Evolutionary conservation across 1,139 yeast species (phyloP).

Genomic region (Protomyces macrosporus): DNA sequence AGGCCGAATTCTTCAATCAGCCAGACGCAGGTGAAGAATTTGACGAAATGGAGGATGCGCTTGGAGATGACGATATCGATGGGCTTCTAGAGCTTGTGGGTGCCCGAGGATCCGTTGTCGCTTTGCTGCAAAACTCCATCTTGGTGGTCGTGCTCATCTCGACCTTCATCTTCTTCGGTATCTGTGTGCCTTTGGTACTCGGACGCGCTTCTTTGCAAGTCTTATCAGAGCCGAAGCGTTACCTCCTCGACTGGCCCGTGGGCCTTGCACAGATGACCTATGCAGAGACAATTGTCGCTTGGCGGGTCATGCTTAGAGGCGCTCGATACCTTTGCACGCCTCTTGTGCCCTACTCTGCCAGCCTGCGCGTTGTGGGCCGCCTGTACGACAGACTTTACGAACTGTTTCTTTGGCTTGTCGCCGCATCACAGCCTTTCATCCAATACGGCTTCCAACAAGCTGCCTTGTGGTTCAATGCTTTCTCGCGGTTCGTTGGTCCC

Average conservation of each 20-base stretch:
- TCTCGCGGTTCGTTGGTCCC: not conserved
- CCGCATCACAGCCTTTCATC: not conserved
- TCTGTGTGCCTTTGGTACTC: constrained; percentile 18
- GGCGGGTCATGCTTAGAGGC: not conserved
- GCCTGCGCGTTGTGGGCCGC: not conserved
- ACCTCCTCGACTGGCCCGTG: not conserved
- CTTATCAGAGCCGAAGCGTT: not conserved
- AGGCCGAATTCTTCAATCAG: not conserved
- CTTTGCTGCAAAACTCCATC: constrained; percentile 32
- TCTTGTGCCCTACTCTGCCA: not conserved
- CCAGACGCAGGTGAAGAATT: not conserved
- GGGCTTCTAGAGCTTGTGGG: constrained; percentile 37
- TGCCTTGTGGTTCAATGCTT: not conserved
- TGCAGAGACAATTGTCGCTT: not conserved
- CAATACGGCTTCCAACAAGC: not conserved
- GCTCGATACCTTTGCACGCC: not conserved
- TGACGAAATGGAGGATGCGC: constrained; percentile 29
- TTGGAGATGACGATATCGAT: constrained; percentile 34
- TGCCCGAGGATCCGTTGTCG: constrained; percentile 37
- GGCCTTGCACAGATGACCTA: not conserved
- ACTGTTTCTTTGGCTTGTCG: not conserved
- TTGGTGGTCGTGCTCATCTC: constrained; percentile 33
- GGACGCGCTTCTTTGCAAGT: constrained; percentile 8
- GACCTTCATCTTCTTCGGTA: constrained; percentile 18
- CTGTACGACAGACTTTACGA: not conserved